Evolutionary conservation across 768 basidiomycete genomes (phyloP).

Genomic region (Candolleomyces eurysporus): DNA sequence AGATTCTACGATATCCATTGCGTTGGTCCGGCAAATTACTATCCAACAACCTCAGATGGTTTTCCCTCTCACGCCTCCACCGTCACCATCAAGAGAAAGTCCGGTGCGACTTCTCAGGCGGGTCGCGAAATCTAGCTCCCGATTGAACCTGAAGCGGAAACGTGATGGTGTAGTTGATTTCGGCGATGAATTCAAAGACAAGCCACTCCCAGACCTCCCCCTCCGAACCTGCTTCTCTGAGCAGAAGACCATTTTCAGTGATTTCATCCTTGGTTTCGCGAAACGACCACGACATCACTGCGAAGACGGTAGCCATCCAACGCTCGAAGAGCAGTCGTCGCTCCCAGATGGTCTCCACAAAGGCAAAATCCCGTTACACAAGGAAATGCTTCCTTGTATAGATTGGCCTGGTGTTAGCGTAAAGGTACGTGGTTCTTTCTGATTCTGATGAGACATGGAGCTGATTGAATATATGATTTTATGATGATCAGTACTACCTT

Average conservation of each 20-base stretch:
- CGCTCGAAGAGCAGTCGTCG: conserved; percentile 41
- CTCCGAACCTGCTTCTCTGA: conserved; percentile 36
- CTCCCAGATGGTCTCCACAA: conserved; percentile 72
- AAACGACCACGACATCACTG: conserved; percentile 57
- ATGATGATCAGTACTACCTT: conserved; percentile 58
- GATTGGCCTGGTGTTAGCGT: conserved; percentile 68
- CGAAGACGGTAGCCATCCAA: conserved; percentile 39
- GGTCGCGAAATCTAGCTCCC: conserved; percentile 31
- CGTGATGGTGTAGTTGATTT: conserved; percentile 12
- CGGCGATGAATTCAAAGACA: conserved; percentile 26
- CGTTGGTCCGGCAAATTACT: conserved; percentile 58
- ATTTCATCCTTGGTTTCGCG: conserved; percentile 65
- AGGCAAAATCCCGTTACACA: conserved; percentile 51
- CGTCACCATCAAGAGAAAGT: conserved; percentile 49
- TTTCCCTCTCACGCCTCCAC: conserved; percentile 46
- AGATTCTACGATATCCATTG: conserved; percentile 70
- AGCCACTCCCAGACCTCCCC: conserved; percentile 43
- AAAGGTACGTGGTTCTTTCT: conserved; percentile 45
- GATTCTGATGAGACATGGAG: conserved; percentile 7
- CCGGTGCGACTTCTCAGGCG: conserved; percentile 31
- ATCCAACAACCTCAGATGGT: conserved; percentile 40
- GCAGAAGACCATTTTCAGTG: conserved; percentile 44
- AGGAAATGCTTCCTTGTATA: conserved; percentile 61
- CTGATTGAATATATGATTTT: conserved; percentile 1
- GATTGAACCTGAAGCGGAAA: conserved; percentile 17